A percentile compares a stretch with the other conserved stretches of the same genome.
Conservation (phyloP, 352 stramenopile species). For the Hyaloperonospora brassicae region DNA sequence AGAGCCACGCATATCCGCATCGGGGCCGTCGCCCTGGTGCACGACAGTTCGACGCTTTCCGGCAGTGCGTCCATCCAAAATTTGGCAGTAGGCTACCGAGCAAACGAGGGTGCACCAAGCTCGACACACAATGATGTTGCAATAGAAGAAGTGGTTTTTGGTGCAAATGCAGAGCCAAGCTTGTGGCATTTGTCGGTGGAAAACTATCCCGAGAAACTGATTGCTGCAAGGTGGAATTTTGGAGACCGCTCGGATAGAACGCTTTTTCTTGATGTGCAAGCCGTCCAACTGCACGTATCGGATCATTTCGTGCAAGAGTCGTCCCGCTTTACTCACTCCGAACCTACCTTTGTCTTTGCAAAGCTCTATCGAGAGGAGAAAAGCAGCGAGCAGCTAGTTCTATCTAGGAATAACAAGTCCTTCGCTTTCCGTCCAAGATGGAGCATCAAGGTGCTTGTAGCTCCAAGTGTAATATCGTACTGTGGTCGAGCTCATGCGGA, state of each 20-base stretch:
- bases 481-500: conserved; percentile 33
- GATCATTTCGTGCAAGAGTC: conserved; percentile 36
- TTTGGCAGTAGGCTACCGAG: conserved; percentile 41
- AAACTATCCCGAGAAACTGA: conserved; percentile 62
- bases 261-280: conserved; percentile 64
- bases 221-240: conserved; percentile 51
- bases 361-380: background rate
- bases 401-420: conserved; percentile 2
- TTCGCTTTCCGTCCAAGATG: conserved; percentile 21
- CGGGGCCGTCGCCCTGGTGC: conserved; percentile 30
- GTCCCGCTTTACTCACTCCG: conserved; percentile 18
- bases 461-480: conserved; percentile 53
- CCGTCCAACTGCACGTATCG: conserved; percentile 61
- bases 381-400: background rate
- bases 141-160: conserved; percentile 62
- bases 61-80: conserved; percentile 57
- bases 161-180: conserved; percentile 49
- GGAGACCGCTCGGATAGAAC: conserved; percentile 27
- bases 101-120: background rate
- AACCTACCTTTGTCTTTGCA: conserved; percentile 13
- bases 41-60: conserved; percentile 18
- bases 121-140: conserved; percentile 4
- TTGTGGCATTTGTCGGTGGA: conserved; percentile 65
- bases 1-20: conserved; percentile 53
- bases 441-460: conserved; percentile 57